These are phyloP conservation scores for Casuarina equisetifolia DNA, from an alignment of 306 rosid species.

Conservation along the genomic window DNA sequence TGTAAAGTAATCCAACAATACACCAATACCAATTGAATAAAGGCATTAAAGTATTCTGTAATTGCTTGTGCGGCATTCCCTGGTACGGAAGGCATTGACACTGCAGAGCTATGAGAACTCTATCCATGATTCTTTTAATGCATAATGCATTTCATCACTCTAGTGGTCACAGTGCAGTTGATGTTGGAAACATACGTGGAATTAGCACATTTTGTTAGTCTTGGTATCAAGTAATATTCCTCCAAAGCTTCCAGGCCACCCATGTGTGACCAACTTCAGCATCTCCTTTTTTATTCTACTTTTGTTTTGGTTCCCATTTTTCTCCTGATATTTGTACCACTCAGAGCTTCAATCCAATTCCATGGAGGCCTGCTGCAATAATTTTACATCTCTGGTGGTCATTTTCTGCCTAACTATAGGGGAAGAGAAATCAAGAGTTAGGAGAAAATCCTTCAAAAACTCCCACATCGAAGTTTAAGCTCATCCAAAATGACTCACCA, in stretches of 20 bases:
- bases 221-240: slow-evolving; percentile 46
- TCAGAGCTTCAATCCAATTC: background rate
- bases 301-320: background rate
- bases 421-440: too few species aligned
- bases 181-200: slow-evolving; percentile 19
- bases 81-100: background rate
- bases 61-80: background rate
- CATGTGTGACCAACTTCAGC: slow-evolving; percentile 12
- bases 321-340: background rate
- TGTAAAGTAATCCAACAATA: background rate
- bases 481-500: slow-evolving; percentile 17
- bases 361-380: background rate
- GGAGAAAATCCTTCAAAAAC: background rate
- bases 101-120: background rate
- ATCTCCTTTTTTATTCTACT: background rate
- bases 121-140: slow-evolving; percentile 6
- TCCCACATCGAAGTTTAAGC: background rate
- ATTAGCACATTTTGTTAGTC: slow-evolving; percentile 22
- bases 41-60: background rate
- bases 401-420: background rate
- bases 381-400: background rate
- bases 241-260: slow-evolving; percentile 13
- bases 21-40: background rate
- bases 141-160: slow-evolving; percentile 6
- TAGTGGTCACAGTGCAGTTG: slow-evolving; percentile 33